Conservation (phyloP, 176 grass and related monocot species). For the Pontederia paniculata region DNA sequence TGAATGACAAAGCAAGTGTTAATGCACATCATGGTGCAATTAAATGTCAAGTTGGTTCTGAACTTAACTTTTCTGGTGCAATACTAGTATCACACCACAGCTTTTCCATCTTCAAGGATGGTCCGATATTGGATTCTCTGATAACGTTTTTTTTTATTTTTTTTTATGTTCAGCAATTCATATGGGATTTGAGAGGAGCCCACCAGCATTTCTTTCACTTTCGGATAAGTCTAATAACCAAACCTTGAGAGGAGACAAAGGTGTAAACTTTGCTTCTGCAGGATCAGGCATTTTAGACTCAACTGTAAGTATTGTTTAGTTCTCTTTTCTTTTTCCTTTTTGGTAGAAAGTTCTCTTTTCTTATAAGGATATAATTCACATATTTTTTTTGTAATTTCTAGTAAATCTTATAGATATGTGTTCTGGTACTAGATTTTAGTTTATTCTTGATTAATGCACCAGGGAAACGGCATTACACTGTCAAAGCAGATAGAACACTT, state of each 20-base stretch:
- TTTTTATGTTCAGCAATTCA: slow-evolving; percentile 26
- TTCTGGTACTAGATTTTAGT: too few relatives aligned
- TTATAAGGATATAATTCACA: too few relatives aligned
- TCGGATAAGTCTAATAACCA: slow-evolving; percentile 13
- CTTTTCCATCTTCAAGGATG: background rate
- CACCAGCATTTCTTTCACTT: slow-evolving; percentile 50
- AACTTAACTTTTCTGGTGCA: too few relatives aligned
- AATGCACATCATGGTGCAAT: too few relatives aligned
- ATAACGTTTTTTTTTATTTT: background rate
- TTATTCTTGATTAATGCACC: background rate
- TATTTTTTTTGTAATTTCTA: too few relatives aligned
- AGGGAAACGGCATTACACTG: slow-evolving; percentile 19
- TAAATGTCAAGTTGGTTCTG: too few relatives aligned
- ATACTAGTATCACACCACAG: too few relatives aligned
- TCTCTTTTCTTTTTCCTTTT: too few relatives aligned
- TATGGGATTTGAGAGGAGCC: slow-evolving; percentile 57
- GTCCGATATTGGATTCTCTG: background rate
- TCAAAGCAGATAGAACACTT: slow-evolving; percentile 31
- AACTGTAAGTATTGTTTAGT: slow-evolving; percentile 25
- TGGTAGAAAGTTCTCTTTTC: too few relatives aligned
- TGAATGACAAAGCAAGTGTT: too few relatives aligned
- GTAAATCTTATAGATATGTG: too few relatives aligned
- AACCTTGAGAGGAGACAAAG: slow-evolving; percentile 28
- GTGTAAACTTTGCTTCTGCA: slow-evolving; percentile 78
- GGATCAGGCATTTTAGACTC: slow-evolving; percentile 44